Evolutionary conservation across 2,329 filamentous ascomycete species (phyloP).

Genomic region (Aspergillus viridinutans): DNA sequence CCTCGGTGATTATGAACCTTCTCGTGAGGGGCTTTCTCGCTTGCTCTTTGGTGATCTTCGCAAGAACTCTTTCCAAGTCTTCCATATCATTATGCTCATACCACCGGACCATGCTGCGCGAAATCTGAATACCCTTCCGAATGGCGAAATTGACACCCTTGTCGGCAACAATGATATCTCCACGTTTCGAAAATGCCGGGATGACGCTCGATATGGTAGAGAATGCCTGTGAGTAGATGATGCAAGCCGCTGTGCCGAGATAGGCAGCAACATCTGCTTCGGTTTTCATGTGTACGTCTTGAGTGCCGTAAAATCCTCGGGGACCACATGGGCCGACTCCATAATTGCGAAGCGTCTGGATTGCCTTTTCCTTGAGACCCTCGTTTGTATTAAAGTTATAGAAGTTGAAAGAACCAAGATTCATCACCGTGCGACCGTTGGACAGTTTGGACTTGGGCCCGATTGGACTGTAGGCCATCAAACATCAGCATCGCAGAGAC

Average conservation of each 20-base stretch:
- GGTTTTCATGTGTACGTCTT: constrained; percentile 96
- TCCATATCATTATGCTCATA: constrained; percentile 96
- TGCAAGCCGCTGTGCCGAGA: constrained; percentile 80
- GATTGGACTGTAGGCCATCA: constrained; percentile 59
- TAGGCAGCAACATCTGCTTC: constrained; percentile 91
- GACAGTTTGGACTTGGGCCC: constrained; percentile 85
- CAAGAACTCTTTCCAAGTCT: constrained; percentile 80
- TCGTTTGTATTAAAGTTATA: constrained; percentile 97
- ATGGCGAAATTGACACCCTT: constrained; percentile 90
- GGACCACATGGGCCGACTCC: constrained; percentile 95
- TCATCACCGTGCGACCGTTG: constrained; percentile 85
- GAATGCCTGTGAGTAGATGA: constrained; percentile 94
- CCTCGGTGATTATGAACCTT: constrained; percentile 94
- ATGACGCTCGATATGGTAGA: constrained; percentile 97
- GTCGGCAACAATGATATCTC: constrained; percentile 95
- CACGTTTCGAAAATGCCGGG: constrained; percentile 92
- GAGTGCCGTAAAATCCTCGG: constrained; percentile 95
- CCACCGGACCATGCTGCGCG: constrained; percentile 85
- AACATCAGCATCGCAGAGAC: not conserved
- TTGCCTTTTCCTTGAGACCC: constrained; percentile 87
- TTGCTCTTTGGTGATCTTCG: constrained; percentile 83
- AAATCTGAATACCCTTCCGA: constrained; percentile 89
- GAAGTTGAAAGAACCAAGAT: constrained; percentile 93
- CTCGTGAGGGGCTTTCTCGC: constrained; percentile 82
- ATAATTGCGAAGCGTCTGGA: constrained; percentile 89